Conservation (phyloP, 768 basidiomycete genomes). For the Hemileccinum rubropunctum region DNA sequence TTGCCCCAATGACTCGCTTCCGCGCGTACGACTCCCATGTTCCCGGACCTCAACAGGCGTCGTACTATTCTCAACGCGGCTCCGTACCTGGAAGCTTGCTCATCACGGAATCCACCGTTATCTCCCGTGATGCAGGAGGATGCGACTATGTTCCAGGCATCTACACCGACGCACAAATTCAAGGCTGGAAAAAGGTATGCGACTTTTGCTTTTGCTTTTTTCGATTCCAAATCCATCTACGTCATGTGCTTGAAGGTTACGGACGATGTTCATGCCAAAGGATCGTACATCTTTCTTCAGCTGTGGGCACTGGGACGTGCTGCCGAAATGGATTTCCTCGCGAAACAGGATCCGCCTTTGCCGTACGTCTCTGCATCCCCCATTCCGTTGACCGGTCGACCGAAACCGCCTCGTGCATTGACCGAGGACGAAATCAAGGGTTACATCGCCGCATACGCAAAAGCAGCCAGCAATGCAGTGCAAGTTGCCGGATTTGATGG, state of each 20-base stretch:
- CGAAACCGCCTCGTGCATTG: conserved; percentile 17
- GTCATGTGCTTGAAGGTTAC: conserved; percentile 39
- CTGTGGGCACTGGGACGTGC: conserved; percentile 56
- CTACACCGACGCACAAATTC: conserved; percentile 44
- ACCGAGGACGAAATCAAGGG: conserved; percentile 32
- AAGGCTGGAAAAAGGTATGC: conserved; percentile 44
- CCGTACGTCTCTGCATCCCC: conserved; percentile 36
- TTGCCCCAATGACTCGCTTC: conserved; percentile 51
- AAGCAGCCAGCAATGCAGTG: conserved; percentile 35
- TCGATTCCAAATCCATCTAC: not conserved
- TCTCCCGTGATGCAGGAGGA: conserved; percentile 48
- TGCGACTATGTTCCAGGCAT: conserved; percentile 32
- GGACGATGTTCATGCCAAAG: conserved; percentile 52
- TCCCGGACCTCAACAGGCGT: conserved; percentile 34
- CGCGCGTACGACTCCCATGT: conserved; percentile 37
- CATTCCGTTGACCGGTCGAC: conserved; percentile 18
- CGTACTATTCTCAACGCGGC: conserved; percentile 49
- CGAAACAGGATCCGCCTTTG: conserved; percentile 33
- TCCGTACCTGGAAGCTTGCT: conserved; percentile 42
- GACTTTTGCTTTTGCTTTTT: not conserved
- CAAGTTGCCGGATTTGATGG: conserved; percentile 43
- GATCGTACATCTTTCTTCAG: conserved; percentile 44
- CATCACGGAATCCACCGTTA: conserved; percentile 55
- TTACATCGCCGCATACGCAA: conserved; percentile 28
- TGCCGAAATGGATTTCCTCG: conserved; percentile 35